Evolutionary conservation across 2,329 filamentous ascomycete species (phyloP).

Genomic region (Colletotrichum neosansevieriae): DNA sequence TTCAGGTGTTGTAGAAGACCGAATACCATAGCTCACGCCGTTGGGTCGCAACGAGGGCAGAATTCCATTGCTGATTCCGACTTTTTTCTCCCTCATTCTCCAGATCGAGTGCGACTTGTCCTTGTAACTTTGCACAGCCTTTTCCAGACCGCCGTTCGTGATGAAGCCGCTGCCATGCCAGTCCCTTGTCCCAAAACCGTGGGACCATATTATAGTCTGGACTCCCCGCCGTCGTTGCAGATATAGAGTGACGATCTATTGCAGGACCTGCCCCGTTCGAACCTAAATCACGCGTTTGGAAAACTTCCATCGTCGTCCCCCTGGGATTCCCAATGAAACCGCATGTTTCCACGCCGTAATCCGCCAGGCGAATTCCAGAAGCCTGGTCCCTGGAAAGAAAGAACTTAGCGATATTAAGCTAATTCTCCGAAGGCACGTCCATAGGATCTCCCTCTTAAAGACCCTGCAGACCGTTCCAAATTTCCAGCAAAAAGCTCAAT

Average conservation of each 20-base stretch:
- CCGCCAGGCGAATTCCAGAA: neutral
- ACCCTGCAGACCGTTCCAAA: neutral
- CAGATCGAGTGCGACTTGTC: neutral
- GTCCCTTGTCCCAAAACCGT: neutral
- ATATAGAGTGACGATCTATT: constrained; percentile 1
- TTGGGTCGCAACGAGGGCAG: neutral
- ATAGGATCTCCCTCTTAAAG: neutral
- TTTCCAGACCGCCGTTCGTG: constrained; percentile 1
- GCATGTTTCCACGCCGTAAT: constrained; percentile 3
- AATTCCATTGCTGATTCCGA: neutral
- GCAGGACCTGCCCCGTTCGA: neutral
- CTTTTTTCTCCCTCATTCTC: neutral
- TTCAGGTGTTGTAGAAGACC: neutral
- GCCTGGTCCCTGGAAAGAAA: constrained; percentile 12
- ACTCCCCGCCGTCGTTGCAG: constrained; percentile 1
- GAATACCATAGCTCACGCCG: neutral
- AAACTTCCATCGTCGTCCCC: neutral
- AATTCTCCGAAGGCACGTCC: constrained; percentile 30
- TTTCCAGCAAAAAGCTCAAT: neutral
- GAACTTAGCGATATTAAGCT: constrained; percentile 31
- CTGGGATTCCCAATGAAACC: neutral
- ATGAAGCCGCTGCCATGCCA: constrained; percentile 4
- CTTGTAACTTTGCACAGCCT: constrained; percentile 14
- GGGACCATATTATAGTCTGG: neutral
- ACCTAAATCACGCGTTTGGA: constrained; percentile 1